phyloP scores from a whole-genome alignment of 2,329 filamentous ascomycete genomes.

The Trichoderma simmonsii region DNA sequence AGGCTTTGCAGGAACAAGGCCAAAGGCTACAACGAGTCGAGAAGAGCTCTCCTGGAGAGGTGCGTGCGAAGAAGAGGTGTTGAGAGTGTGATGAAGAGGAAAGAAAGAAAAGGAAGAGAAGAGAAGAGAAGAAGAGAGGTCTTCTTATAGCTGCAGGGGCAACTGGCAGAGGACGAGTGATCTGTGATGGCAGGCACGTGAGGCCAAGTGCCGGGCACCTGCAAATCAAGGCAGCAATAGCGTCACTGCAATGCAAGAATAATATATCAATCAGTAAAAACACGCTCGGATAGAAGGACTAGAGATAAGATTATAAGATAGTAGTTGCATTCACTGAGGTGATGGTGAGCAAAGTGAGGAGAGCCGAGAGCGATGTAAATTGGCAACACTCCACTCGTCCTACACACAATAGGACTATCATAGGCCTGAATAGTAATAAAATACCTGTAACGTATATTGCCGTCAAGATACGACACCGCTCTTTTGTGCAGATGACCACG shows the following conservation, averaged over 20 bases:
- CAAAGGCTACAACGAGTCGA: neutral
- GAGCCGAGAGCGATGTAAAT: neutral
- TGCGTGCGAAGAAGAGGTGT: neutral
- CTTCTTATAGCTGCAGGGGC: slow-evolving; percentile 11
- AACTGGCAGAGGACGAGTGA: neutral
- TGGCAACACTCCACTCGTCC: neutral
- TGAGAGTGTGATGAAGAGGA: neutral
- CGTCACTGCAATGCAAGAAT: neutral
- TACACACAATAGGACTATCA: neutral
- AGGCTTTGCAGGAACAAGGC: neutral
- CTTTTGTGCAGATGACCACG: neutral
- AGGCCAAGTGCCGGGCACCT: neutral
- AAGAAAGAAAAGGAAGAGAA: slow-evolving; percentile 2
- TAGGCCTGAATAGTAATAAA: neutral
- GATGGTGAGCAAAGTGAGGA: neutral
- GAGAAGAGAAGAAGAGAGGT: neutral
- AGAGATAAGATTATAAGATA: neutral
- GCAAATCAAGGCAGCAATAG: neutral
- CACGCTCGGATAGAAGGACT: neutral
- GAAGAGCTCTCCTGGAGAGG: neutral
- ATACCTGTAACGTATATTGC: neutral
- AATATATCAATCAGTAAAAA: neutral
- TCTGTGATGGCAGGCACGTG: slow-evolving; percentile 10
- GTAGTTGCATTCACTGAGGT: neutral
- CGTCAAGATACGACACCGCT: neutral